Conservation (phyloP, 2,329 filamentous ascomycete species). For the Talaromyces sp. region DNA sequence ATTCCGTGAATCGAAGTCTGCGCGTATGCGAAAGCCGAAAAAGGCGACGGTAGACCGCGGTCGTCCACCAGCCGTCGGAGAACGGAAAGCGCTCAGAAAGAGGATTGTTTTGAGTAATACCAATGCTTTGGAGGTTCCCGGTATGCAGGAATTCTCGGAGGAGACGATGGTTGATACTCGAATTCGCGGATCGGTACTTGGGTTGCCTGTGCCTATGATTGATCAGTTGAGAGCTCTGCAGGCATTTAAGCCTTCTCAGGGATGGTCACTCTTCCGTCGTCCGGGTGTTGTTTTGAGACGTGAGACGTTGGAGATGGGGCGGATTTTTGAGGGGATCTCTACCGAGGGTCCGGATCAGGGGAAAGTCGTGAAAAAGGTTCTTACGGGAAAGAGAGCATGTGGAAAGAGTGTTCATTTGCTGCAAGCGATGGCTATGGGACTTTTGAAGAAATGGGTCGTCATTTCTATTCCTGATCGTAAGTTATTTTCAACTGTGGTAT, state of each 20-base stretch:
- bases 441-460: slow-evolving; percentile 82
- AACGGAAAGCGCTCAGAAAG: slow-evolving; percentile 83
- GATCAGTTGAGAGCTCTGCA: slow-evolving; percentile 80
- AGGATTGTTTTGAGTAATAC: slow-evolving; percentile 89
- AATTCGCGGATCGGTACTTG: slow-evolving; percentile 64
- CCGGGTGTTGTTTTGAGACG: slow-evolving; percentile 74
- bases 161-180: slow-evolving; percentile 54
- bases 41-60: slow-evolving; percentile 41
- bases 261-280: slow-evolving; percentile 79
- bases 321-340: slow-evolving; percentile 55
- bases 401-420: slow-evolving; percentile 87
- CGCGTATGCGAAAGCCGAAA: slow-evolving; percentile 43
- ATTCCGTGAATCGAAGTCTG: slow-evolving; percentile 38
- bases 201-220: slow-evolving; percentile 65
- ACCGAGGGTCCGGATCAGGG: slow-evolving; percentile 37
- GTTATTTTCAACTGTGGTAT: slow-evolving; percentile 22
- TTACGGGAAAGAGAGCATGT: slow-evolving; percentile 69
- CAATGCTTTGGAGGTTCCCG: slow-evolving; percentile 77
- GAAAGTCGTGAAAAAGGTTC: slow-evolving; percentile 54
- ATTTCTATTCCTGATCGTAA: slow-evolving; percentile 85
- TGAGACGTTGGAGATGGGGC: slow-evolving; percentile 72
- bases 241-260: slow-evolving; percentile 87
- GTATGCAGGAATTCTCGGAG: slow-evolving; percentile 59
- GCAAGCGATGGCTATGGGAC: slow-evolving; percentile 77
- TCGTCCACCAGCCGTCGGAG: slow-evolving; percentile 66